These are phyloP conservation scores for Calonectria ilicicola DNA, from an alignment of 2,329 filamentous ascomycete species.

Conservation along the genomic window DNA sequence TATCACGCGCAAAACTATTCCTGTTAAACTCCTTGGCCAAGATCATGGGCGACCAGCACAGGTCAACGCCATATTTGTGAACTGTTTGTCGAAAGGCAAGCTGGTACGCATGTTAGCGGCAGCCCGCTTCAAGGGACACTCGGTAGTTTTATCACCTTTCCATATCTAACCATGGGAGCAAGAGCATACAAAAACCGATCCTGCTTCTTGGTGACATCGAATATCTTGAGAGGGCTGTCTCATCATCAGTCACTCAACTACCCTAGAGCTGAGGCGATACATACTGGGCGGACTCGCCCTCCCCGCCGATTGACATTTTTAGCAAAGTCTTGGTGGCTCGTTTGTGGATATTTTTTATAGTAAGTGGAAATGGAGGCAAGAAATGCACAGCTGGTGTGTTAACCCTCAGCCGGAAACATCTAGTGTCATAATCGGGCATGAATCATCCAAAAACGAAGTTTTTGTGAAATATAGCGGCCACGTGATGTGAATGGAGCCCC, in stretches of 20 bases:
- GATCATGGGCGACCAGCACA: conserved; percentile 81
- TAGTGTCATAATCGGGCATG: background rate
- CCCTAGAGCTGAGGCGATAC: conserved; percentile 30
- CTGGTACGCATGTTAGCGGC: conserved; percentile 49
- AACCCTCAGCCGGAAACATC: background rate
- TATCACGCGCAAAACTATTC: conserved; percentile 68
- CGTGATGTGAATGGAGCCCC: conserved; percentile 23
- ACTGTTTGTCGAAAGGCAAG: conserved; percentile 78
- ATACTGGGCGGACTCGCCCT: conserved; percentile 39
- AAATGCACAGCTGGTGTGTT: background rate
- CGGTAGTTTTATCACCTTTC: conserved; percentile 56
- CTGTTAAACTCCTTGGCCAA: conserved; percentile 77
- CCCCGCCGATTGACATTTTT: conserved; percentile 33
- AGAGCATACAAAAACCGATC: conserved; percentile 68
- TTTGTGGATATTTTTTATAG: conserved; percentile 17
- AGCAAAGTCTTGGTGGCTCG: no score
- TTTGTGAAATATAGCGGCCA: conserved; percentile 16
- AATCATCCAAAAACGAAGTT: conserved; percentile 12
- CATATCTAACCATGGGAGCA: conserved; percentile 77
- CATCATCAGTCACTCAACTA: conserved; percentile 31
- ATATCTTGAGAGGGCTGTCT: conserved; percentile 69
- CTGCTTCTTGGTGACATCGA: conserved; percentile 65
- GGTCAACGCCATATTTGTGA: conserved; percentile 72
- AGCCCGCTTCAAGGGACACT: no score
- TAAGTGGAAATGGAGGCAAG: background rate